Percentiles rank a stretch among this genome's conserved stretches.
Evolutionary conservation across 345 rosid species (phyloP).

Genomic region (Citrus sp.): DNA sequence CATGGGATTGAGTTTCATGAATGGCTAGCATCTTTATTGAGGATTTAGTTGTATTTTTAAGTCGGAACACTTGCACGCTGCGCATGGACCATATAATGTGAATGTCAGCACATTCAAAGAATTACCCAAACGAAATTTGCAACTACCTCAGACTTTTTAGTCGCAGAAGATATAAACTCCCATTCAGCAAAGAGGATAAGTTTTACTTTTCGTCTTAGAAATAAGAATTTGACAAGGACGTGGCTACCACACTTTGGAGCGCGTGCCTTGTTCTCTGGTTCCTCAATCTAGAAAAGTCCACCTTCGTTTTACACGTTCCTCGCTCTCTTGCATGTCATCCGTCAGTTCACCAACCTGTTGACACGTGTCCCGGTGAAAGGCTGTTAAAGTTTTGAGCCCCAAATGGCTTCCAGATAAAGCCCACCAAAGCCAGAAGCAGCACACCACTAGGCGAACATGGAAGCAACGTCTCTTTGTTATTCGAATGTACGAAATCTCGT

Average conservation of each 20-base stretch:
- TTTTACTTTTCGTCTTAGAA: no score
- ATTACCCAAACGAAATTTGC: neutral
- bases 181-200: neutral
- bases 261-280: neutral
- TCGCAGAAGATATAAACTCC: neutral
- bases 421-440: no score
- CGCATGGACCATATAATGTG: neutral
- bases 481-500: neutral
- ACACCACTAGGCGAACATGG: neutral
- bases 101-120: neutral
- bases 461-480: neutral
- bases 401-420: neutral
- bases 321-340: neutral
- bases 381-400: constrained; percentile 5
- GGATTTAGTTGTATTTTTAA: neutral
- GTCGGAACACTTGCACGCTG: neutral
- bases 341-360: neutral
- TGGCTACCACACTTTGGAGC: neutral
- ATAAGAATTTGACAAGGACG: neutral
- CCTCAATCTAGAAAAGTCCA: neutral
- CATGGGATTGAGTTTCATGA: no score
- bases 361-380: constrained; percentile 13
- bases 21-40: no score
- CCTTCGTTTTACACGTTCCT: neutral
- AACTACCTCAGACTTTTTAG: neutral